Conservation (phyloP, 495 filamentous ascomycete genomes). For the Evernia prunastri region DNA sequence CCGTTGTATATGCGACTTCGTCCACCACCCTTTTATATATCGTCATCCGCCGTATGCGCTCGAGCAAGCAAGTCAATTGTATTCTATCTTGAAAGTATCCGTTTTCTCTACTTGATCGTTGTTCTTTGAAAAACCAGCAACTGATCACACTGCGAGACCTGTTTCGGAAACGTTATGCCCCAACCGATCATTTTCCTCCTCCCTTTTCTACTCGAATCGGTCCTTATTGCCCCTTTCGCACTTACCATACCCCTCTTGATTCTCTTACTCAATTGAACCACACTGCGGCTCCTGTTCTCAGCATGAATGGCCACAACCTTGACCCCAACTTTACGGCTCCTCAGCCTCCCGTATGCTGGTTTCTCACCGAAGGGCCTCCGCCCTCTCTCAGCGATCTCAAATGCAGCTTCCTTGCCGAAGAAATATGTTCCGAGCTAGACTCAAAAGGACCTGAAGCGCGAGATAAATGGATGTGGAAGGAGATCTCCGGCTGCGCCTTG, state of each 20-base stretch:
- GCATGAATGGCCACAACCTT: not conserved
- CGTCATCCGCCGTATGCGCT: too few relatives aligned
- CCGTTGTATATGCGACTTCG: too few relatives aligned
- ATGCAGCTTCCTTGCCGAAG: not conserved
- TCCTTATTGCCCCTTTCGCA: not conserved
- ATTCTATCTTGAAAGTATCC: too few relatives aligned
- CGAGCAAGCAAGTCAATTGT: too few relatives aligned
- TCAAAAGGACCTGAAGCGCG: not conserved
- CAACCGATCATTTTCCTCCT: constrained; percentile 14
- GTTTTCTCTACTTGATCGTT: too few relatives aligned
- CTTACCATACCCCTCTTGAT: not conserved
- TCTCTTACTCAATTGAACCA: not conserved
- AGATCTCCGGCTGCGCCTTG: not conserved
- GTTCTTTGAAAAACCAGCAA: too few relatives aligned
- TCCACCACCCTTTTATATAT: too few relatives aligned
- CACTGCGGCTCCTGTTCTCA: not conserved
- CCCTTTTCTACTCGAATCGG: not conserved
- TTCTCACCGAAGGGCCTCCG: not conserved
- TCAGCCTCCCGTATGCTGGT: not conserved
- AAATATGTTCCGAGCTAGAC: not conserved
- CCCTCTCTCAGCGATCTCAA: not conserved
- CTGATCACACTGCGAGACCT: too few relatives aligned
- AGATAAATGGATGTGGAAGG: not conserved
- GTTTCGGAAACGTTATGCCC: too few relatives aligned
- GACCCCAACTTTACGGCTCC: not conserved